phyloP scores from a whole-genome alignment of 1,284 basidiomycete species.

The Cryptococcus sp. region DNA sequence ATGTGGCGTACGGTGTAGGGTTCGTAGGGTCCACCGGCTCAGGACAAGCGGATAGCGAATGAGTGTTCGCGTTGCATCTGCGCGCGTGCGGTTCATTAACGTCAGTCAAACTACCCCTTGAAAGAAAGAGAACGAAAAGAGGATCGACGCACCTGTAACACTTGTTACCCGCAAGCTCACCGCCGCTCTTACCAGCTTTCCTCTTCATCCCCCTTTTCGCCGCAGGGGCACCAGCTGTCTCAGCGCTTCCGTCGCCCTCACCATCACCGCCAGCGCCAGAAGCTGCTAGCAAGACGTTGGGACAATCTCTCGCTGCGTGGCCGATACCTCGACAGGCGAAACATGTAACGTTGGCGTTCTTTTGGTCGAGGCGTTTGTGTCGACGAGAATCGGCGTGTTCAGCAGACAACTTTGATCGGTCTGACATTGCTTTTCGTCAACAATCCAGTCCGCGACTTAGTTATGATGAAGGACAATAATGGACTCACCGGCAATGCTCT shows the following conservation, averaged over 20 bases:
- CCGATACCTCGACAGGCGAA: constrained; percentile 85
- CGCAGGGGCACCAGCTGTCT: neutral
- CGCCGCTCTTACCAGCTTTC: constrained; percentile 44
- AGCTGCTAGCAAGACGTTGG: constrained; percentile 56
- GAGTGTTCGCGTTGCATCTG: constrained; percentile 80
- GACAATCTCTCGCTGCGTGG: constrained; percentile 82
- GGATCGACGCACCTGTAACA: constrained; percentile 71
- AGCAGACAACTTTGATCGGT: constrained; percentile 27
- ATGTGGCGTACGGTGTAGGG: constrained; percentile 83
- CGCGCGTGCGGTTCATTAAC: neutral
- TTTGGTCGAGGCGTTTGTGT: constrained; percentile 66
- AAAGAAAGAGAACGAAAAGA: neutral
- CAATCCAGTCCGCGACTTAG: neutral
- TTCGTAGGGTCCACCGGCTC: constrained; percentile 65
- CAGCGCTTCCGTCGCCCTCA: constrained; percentile 26
- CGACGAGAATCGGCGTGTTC: constrained; percentile 64
- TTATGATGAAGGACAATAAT: neutral
- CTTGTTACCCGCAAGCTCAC: constrained; percentile 62
- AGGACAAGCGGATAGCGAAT: constrained; percentile 76
- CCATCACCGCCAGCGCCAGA: constrained; percentile 16
- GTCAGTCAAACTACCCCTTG: neutral
- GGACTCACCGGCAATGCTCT: constrained; percentile 47
- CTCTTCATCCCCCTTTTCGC: constrained; percentile 41
- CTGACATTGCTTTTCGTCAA: constrained; percentile 6
- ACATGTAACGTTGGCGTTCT: constrained; percentile 67